phyloP scores from a whole-genome alignment of 2,329 filamentous ascomycete species.

The Apiospora kogelbergensis region DNA sequence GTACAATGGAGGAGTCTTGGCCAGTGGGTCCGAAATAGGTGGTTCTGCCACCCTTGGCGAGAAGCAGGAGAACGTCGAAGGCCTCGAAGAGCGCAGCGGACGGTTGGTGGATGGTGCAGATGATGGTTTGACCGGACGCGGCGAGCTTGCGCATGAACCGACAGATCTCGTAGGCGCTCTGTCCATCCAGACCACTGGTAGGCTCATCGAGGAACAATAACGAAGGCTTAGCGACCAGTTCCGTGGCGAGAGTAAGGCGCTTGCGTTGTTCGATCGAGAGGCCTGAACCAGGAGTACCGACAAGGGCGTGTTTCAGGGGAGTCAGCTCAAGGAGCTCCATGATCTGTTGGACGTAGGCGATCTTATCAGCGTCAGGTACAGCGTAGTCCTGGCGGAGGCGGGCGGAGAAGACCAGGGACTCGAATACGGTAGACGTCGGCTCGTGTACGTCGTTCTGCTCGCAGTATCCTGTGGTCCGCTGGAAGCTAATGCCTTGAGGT shows the following conservation, averaged over 20 bases:
- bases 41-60: constrained; percentile 68
- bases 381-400: constrained; percentile 59
- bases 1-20: constrained; percentile 58
- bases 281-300: constrained; percentile 45
- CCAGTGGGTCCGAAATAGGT: constrained; percentile 73
- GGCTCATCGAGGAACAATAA: constrained; percentile 73
- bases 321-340: constrained; percentile 65
- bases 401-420: constrained; percentile 68
- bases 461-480: constrained; percentile 69
- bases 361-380: constrained; percentile 58
- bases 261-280: constrained; percentile 56
- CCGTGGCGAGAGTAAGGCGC: constrained; percentile 68
- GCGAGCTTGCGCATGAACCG: constrained; percentile 68
- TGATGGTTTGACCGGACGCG: constrained; percentile 64
- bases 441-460: constrained; percentile 74
- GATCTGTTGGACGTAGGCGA: constrained; percentile 66
- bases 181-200: constrained; percentile 67
- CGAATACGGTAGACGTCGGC: constrained; percentile 62
- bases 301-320: constrained; percentile 64
- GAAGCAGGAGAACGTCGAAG: constrained; percentile 71
- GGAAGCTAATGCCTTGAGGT: constrained; percentile 61
- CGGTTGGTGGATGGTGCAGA: constrained; percentile 75
- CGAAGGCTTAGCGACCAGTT: constrained; percentile 66
- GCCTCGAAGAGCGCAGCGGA: constrained; percentile 68
- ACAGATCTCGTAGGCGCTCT: constrained; percentile 72